Base-by-base conservation (phyloP, 148 eudicot genomes). In the Rhododendron griersonianum region DNA sequence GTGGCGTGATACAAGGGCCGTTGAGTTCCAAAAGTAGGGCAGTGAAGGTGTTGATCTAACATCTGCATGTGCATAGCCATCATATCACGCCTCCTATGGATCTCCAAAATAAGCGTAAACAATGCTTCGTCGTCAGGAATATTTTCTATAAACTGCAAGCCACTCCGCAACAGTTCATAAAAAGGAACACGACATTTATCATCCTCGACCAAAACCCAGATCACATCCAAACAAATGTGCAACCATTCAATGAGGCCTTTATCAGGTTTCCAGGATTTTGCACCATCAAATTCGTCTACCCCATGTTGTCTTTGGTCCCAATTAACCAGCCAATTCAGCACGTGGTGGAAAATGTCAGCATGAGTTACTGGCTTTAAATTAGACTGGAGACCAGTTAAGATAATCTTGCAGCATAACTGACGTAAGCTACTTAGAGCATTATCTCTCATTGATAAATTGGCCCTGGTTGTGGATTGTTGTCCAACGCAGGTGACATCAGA, bases 1-100 rank as follows among this genome's bases (percentile, higher is more conserved):
- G 95, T 87, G 48, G 90, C 94, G 85, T 92, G 98, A 67, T 96
- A 89, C 76, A 97, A 87, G 89, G 92, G 92, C 85, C 99, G 93
- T 45, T 94, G 96, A 35, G 94, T 95, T 80, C 98, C 99, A 92
- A 97, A 97, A 55, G 98, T 89, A 78, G 99, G 99, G 87, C 99
- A 95, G 86, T 97, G 99, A 65, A 97, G 94, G 91, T 97, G 99
- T 84, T 95, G 98, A 88, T 95, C 99, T 87, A 97, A 89, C 99
- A 97, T 97, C 89, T 93, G 98, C 98, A 97, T 97, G 88, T 97
- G 96, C 93, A 92, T 93, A 50, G 98, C 95, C 96, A 95, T 92
- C 98, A 94, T 94, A 91, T 97, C 99, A 87, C 99, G 91, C 89
- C 98, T 93, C 86, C 93, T 91, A 82, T 97, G 99, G 87, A 97